Evolutionary conservation across 2,329 filamentous ascomycete genomes (phyloP), one percentile per base, ranked within the genome.

Genomic region (Colletotrichum shisoi): DNA sequence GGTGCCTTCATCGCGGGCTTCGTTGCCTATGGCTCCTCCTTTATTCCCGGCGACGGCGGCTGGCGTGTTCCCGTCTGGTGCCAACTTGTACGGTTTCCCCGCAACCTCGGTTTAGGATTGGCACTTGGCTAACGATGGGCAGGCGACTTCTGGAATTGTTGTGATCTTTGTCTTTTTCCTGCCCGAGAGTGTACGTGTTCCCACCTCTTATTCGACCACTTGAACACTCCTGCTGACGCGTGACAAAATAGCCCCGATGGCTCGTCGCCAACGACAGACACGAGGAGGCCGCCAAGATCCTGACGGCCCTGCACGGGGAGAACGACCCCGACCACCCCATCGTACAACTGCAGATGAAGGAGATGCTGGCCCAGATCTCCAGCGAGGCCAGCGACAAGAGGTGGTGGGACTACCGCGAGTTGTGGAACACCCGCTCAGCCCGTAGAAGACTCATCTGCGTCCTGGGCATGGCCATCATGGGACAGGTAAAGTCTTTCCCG

Each of bases 341-440:
- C 69, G 84, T 86, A 2, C 78, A 81, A 69, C 76, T 86, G 5
- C 82, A 85, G 71, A 79, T 85, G 69, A 79, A 81, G 69, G 82
- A 86, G 67, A 81, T 84, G 76, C 71, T 79, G 21, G 73, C 74
- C 6, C 79, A 81, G 62, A 81, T 82, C 57, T 79, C 80, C 13
- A 77, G 77, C 6, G 80, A 84, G 61, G 83, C 81, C 8, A 82
- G 82, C 1, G 84, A 85, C 67, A 85, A 85, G 76, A 78, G 79
- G 57, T 85, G 83, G 82, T 86, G 82, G 81, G 84, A 86, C 70
- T 86, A 85, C 71, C 77, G 79, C 48, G 83, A 83, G 63, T 78
- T 86, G 0, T 84, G 83, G 79, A 82, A 83, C 71, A 82, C 78
- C 3, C 79, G 79, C 48, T 79, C 79, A 1, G 81, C 82, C 1